phyloP scores from a whole-genome alignment of 1,284 basidiomycete species.

The Ganoderma boninense region DNA sequence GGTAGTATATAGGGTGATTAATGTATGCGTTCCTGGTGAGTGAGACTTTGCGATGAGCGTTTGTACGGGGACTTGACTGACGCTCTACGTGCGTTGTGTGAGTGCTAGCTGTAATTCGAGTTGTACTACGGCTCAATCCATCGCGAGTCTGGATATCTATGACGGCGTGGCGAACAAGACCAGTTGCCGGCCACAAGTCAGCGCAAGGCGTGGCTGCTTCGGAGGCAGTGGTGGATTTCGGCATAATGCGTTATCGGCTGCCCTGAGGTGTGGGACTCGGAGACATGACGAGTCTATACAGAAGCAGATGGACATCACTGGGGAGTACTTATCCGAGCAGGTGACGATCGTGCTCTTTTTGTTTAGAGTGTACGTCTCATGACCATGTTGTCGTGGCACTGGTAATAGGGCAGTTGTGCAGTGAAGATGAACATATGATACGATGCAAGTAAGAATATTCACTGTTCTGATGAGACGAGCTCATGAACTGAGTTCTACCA shows the following conservation, averaged over 20 bases:
- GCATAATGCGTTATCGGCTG: not conserved
- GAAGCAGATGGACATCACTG: not conserved
- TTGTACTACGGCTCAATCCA: not conserved
- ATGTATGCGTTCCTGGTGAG: not conserved
- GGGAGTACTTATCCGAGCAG: not conserved
- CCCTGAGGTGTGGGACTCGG: not conserved
- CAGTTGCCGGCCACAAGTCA: not conserved
- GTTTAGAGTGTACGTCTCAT: not conserved
- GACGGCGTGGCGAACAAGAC: not conserved
- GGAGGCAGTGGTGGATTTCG: not conserved
- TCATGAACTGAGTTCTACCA: too few relatives aligned
- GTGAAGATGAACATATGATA: too few relatives aligned
- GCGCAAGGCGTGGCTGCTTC: too few relatives aligned
- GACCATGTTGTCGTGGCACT: not conserved
- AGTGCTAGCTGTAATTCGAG: not conserved
- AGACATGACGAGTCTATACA: not conserved
- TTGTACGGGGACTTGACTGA: not conserved
- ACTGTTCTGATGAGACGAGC: too few relatives aligned
- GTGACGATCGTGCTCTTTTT: not conserved
- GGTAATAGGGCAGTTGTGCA: too few relatives aligned
- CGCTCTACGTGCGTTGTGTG: not conserved
- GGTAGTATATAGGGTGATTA: not conserved
- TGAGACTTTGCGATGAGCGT: not conserved
- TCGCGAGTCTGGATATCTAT: not conserved
- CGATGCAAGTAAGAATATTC: too few relatives aligned